Evolutionary conservation across 176 grass and related monocot species (phyloP), one percentile per base, ranked within the genome.

Genomic region (Panicum miliaceum): DNA sequence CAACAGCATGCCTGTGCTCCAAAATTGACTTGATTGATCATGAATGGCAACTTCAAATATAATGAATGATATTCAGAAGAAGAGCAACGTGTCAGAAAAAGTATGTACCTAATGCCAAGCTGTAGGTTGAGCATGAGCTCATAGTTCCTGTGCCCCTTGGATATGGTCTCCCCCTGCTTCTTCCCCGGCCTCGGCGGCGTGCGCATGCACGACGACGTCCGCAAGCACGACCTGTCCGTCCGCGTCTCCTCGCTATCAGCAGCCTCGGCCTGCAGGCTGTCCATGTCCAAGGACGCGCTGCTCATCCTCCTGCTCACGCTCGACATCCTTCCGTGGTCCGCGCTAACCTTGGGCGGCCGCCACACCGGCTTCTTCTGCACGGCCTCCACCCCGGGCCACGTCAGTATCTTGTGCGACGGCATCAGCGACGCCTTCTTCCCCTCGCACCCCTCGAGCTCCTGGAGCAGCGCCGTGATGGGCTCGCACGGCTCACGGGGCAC

Each of bases 91-190:
- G 59, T 18, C 8, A 73, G 6, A 14, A 36, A 7, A 42, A 42
- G 41, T 45, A 45, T 8, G 12, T 12, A 94, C 94, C 92, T 92
- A n/a, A 97, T 89, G 45, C 92, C 95, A 19, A 97, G 95, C 68
- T 94, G 95, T 63, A 97, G 71, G 88, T 92, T 97, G 50, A 97
- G 95, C 92, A 97, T 94, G 78, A 97, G 92, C 72, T 97, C 92
- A 23, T 94, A 97, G 70, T 94, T 97, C 81, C 90, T 94, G 71
- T 97, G 95, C 6, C 90, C 92, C 81, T 97, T 97, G 53, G 90
- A 92, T 22, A 97, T 94, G 11, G 92, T 89, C 78, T 97, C 95
- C 58, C 95, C 92, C 60, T 92, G 95, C 59, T 90, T 97, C 92
- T 94, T 94, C 54, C 73, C 81, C 51, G 91, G 82, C 84, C 43